phyloP scores from a whole-genome alignment of 1,284 basidiomycete species.

The Hortiboletus rubellus region DNA sequence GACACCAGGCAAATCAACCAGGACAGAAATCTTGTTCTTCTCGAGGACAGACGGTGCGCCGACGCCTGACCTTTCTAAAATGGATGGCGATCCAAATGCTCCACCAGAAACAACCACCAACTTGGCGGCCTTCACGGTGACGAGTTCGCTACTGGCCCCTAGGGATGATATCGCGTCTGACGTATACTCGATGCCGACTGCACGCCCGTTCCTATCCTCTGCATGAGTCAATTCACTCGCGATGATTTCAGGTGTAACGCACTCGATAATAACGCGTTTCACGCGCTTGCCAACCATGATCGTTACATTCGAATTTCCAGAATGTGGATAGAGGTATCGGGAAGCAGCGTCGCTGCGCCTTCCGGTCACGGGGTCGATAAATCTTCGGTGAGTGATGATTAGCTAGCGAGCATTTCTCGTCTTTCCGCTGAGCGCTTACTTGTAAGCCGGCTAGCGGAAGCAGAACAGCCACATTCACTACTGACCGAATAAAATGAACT shows the following conservation, averaged over 20 bases:
- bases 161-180: constrained; percentile 37
- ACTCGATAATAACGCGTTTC: constrained; percentile 15
- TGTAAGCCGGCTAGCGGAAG: constrained; percentile 6
- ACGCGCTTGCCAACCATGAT: no score
- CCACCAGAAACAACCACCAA: no score
- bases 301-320: constrained; percentile 28
- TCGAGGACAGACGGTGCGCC: constrained; percentile 44
- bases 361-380: constrained; percentile 52
- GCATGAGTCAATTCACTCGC: background rate
- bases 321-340: constrained; percentile 55
- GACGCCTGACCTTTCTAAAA: constrained; percentile 56
- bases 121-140: constrained; percentile 23
- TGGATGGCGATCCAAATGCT: constrained; percentile 54
- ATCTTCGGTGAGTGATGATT: constrained; percentile 35
- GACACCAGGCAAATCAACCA: constrained; percentile 55
- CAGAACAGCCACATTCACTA: background rate
- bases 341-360: constrained; percentile 60
- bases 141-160: constrained; percentile 19
- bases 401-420: background rate
- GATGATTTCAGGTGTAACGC: background rate
- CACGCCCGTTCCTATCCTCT: constrained; percentile 44
- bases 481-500: background rate
- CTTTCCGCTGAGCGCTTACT: background rate
- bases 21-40: constrained; percentile 39
- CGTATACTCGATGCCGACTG: constrained; percentile 58